phyloP scores from a whole-genome alignment of 805 yeast species.

The Ogataea glucozyma region DNA sequence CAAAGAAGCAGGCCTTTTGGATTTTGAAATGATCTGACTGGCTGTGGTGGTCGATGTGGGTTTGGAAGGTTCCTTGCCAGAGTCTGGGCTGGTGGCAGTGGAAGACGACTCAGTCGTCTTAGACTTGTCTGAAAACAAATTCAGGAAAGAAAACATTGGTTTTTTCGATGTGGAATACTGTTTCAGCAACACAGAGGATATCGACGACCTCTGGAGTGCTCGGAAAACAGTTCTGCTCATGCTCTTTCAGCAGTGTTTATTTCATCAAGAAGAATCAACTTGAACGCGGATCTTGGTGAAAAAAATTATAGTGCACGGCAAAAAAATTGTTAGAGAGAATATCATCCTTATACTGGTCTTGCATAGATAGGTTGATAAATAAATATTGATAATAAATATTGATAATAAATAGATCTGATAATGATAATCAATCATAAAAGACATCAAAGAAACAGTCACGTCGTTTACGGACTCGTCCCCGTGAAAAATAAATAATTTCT shows the following conservation, averaged over 20 bases:
- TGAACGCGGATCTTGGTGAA: constrained; percentile 1
- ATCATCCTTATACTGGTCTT: too few relatives aligned
- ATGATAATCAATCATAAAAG: too few relatives aligned
- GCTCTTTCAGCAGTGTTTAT: background rate
- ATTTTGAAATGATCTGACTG: background rate
- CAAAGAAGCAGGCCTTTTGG: constrained; percentile 4
- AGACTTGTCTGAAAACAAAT: constrained; percentile 6
- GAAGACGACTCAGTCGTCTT: background rate
- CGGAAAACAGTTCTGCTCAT: background rate
- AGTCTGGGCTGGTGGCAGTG: background rate
- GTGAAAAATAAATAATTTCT: background rate
- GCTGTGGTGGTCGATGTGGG: background rate
- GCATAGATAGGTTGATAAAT: background rate
- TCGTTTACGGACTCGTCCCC: too few relatives aligned
- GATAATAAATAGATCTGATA: background rate
- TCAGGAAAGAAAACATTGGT: constrained; percentile 7
- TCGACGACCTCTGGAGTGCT: background rate
- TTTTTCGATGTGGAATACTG: background rate
- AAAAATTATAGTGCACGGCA: background rate
- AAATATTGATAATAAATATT: constrained; percentile 4
- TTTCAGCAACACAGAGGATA: background rate
- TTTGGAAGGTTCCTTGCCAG: too few relatives aligned
- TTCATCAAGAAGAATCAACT: background rate
- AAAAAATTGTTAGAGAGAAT: too few relatives aligned
- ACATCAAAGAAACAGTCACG: too few relatives aligned